phyloP scores from a whole-genome alignment of 2,329 filamentous ascomycete genomes.

The Corinectria fuckeliana region DNA sequence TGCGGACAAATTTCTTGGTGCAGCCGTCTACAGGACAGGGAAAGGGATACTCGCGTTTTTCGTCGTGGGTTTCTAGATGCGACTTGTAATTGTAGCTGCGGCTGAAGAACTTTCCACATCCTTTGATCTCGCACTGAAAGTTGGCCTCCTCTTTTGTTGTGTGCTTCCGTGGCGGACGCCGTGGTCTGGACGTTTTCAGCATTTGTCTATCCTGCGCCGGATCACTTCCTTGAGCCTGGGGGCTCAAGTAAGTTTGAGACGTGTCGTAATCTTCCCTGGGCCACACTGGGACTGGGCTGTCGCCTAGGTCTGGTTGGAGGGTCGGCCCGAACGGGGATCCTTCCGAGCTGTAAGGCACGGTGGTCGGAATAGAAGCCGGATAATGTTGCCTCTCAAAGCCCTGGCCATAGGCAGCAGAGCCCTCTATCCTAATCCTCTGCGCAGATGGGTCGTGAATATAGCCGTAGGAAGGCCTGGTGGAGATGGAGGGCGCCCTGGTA shows the following conservation, averaged over 20 bases:
- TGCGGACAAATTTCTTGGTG: constrained; percentile 78
- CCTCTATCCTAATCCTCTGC: constrained; percentile 29
- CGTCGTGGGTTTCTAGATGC: constrained; percentile 84
- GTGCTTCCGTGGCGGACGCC: constrained; percentile 55
- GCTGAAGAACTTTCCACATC: constrained; percentile 81
- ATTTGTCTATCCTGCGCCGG: constrained; percentile 30
- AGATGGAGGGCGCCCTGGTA: constrained; percentile 23
- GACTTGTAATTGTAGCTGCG: constrained; percentile 87
- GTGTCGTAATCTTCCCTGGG: constrained; percentile 36
- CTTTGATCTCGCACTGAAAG: constrained; percentile 69
- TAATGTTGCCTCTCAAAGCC: constrained; percentile 32
- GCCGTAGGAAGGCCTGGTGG: constrained; percentile 29
- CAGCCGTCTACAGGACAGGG: constrained; percentile 71
- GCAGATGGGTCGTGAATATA: constrained; percentile 32
- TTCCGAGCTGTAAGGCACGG: constrained; percentile 30
- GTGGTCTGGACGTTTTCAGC: constrained; percentile 36
- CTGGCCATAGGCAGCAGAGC: constrained; percentile 28
- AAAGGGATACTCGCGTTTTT: constrained; percentile 73
- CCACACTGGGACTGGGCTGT: constrained; percentile 26
- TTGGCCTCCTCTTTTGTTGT: constrained; percentile 74
- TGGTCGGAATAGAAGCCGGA: constrained; percentile 24
- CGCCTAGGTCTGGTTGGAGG: constrained; percentile 25
- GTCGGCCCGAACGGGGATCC: constrained; percentile 28
- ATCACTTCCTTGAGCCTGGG: constrained; percentile 31
- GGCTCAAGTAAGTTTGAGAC: constrained; percentile 29